These are phyloP conservation scores for Kentomonas sorsogonicus DNA, from an alignment of 208 protist species.

Conservation along the genomic window DNA sequence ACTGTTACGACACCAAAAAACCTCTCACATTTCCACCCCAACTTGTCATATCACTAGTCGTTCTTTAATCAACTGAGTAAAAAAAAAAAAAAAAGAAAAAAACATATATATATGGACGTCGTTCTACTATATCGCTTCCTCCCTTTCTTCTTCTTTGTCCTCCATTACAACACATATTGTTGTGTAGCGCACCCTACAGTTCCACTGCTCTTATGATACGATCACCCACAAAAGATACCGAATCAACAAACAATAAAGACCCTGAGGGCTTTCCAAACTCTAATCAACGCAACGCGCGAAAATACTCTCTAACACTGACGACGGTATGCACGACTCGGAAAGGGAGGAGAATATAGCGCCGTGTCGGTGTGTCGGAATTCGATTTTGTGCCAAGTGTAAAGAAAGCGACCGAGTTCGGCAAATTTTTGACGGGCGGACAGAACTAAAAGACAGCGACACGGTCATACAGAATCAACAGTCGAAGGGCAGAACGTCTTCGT, in stretches of 20 bases:
- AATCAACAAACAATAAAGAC: not conserved
- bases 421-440: constrained; percentile 29
- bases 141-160: too few species aligned
- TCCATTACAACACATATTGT: not conserved
- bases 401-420: constrained; percentile 42
- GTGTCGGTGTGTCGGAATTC: constrained; percentile 71
- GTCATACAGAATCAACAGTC: constrained; percentile 50
- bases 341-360: not conserved
- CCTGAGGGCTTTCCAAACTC: not conserved
- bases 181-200: too few species aligned
- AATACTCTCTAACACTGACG: not conserved
- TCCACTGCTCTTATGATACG: not conserved
- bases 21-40: too few species aligned
- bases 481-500: constrained; percentile 59
- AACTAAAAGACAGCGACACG: constrained; percentile 20
- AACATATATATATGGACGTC: constrained; percentile 5
- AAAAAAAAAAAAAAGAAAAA: constrained; percentile 5
- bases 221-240: not conserved
- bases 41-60: too few species aligned
- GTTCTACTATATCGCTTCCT: not conserved
- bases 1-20: too few species aligned
- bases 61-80: constrained; percentile 6
- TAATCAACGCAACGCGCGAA: not conserved
- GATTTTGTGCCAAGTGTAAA: constrained; percentile 55
- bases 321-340: not conserved